Conservation (phyloP, 306 rosid genomes). For the Cucumis melo region DNA sequence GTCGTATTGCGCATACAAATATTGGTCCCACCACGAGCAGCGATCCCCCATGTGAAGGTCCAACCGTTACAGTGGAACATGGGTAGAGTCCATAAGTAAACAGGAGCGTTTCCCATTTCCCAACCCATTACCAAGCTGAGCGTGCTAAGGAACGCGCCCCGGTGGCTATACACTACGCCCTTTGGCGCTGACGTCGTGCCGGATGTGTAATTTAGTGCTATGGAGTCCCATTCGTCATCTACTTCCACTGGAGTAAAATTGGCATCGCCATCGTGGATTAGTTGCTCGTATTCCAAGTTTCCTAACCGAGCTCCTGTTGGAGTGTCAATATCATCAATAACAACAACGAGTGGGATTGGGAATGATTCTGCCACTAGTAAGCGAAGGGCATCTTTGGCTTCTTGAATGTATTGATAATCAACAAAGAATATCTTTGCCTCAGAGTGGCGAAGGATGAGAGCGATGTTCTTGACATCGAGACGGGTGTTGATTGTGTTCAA, state of each 20-base stretch:
- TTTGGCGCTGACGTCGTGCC: constrained; percentile 88
- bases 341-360: constrained; percentile 47
- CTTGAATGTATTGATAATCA: constrained; percentile 43
- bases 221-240: constrained; percentile 60
- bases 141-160: constrained; percentile 79
- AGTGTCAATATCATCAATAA: constrained; percentile 61
- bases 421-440: constrained; percentile 70
- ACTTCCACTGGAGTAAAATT: constrained; percentile 7
- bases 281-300: constrained; percentile 59
- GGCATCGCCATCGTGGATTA: constrained; percentile 33
- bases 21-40: constrained; percentile 84
- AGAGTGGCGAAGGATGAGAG: constrained; percentile 59
- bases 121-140: constrained; percentile 54
- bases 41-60: constrained; percentile 95
- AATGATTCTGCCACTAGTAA: constrained; percentile 7
- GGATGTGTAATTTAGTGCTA: constrained; percentile 74
- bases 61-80: constrained; percentile 98
- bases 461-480: constrained; percentile 53
- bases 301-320: constrained; percentile 64
- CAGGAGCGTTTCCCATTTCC: constrained; percentile 73
- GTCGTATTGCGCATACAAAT: constrained; percentile 48
- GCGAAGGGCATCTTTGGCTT: constrained; percentile 47
- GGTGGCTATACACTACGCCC: constrained; percentile 82
- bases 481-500: constrained; percentile 74
- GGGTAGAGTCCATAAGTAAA: constrained; percentile 74